A percentile compares a stretch with the other conserved stretches of the same genome.
phyloP scores from a whole-genome alignment of 148 eudicot species.

The Vaccinium vitisidaea region DNA sequence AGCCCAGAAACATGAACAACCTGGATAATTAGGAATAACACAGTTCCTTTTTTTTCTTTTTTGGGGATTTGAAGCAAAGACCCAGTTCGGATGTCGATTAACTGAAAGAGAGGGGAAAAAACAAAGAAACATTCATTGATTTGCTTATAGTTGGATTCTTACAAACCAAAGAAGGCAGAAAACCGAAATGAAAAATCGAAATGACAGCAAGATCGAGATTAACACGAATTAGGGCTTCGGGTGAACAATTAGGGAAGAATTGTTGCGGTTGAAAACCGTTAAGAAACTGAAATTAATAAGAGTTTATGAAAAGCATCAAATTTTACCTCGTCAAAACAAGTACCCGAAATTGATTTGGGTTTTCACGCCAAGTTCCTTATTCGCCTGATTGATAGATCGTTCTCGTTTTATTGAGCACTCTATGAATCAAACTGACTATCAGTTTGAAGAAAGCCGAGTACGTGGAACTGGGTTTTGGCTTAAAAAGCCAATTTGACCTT shows the following conservation, averaged over 20 bases:
- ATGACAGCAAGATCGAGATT: background rate
- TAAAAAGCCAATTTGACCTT: no score
- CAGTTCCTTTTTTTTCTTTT: background rate
- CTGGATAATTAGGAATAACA: background rate
- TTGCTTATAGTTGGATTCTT: background rate
- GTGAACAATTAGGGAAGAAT: background rate
- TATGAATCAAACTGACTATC: no score
- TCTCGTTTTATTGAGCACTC: no score
- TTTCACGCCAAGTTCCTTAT: background rate
- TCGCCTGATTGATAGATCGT: background rate
- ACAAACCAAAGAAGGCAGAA: conserved; percentile 3
- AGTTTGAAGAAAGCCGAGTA: no score
- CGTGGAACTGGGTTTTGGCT: no score
- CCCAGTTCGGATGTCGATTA: no score
- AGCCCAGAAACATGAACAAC: background rate
- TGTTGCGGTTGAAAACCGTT: background rate
- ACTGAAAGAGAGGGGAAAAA: background rate
- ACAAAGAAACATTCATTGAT: background rate
- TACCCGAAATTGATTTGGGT: background rate
- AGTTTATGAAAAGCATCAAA: background rate
- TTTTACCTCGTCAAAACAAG: background rate
- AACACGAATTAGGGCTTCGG: background rate
- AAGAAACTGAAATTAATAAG: background rate
- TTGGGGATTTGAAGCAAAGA: no score
- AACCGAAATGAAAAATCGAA: background rate